Evolutionary conservation across 768 basidiomycete genomes (phyloP).

Genomic region (Punctularia strigosozonata): DNA sequence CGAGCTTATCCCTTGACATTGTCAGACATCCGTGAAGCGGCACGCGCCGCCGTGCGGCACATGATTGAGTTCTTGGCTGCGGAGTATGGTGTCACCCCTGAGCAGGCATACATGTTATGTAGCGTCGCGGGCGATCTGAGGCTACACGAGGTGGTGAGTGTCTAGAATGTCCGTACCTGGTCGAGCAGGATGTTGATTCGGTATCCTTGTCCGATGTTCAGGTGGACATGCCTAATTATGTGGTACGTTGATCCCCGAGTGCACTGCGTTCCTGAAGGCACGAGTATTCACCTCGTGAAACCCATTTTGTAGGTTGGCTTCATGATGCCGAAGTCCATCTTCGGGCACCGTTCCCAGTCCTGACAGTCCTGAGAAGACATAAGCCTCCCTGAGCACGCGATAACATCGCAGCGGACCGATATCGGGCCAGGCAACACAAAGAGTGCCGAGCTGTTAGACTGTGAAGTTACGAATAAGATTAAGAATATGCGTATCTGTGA

Average conservation of each 20-base stretch:
- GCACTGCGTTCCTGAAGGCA: background rate
- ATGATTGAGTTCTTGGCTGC: constrained; percentile 43
- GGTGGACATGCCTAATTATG: constrained; percentile 60
- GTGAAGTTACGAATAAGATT: too few species aligned
- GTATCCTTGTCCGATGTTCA: constrained; percentile 10
- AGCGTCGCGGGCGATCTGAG: constrained; percentile 47
- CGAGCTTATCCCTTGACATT: background rate
- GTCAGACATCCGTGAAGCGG: constrained; percentile 39
- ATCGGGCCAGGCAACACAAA: too few species aligned
- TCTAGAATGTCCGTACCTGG: constrained; percentile 2
- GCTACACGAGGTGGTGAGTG: constrained; percentile 47
- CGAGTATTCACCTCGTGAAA: background rate
- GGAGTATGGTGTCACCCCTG: constrained; percentile 29
- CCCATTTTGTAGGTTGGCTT: constrained; percentile 33
- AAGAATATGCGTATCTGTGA: too few species aligned
- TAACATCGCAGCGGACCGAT: too few species aligned
- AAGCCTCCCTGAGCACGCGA: too few species aligned
- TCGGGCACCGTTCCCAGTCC: constrained; percentile 14
- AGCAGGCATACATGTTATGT: constrained; percentile 49
- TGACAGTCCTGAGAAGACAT: too few species aligned
- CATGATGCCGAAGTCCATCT: constrained; percentile 40
- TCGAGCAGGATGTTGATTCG: background rate
- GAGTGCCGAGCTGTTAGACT: too few species aligned
- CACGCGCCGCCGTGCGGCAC: constrained; percentile 40
- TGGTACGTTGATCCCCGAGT: constrained; percentile 24